phyloP scores from a whole-genome alignment of 306 rosid genomes.

The Acmispon strigosus region DNA sequence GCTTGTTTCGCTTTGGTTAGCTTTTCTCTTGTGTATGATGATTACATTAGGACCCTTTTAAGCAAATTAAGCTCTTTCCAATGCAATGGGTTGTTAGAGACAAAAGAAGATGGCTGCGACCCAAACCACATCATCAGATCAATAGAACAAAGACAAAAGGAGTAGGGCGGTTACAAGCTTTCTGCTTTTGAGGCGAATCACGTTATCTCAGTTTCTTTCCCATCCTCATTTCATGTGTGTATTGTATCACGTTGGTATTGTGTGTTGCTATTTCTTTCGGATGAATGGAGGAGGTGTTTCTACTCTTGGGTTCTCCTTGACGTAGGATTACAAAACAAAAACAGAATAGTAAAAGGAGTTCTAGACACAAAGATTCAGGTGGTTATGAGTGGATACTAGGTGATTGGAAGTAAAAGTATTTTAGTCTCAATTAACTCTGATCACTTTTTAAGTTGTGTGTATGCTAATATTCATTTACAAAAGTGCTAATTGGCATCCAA shows the following conservation, averaged over 20 bases:
- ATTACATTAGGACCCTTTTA: constrained; percentile 3
- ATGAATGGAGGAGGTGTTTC: background rate
- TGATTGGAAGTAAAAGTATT: no score
- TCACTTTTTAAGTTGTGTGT: no score
- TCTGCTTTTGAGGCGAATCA: background rate
- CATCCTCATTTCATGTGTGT: background rate
- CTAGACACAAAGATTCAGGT: no score
- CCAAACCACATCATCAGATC: background rate
- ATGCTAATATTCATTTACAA: no score
- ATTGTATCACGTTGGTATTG: background rate
- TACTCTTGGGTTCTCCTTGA: background rate
- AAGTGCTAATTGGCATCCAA: no score
- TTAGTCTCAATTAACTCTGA: no score
- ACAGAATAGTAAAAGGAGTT: no score
- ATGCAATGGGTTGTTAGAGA: constrained; percentile 21
- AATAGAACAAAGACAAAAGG: background rate
- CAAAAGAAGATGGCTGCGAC: background rate
- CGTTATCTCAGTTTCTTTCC: background rate
- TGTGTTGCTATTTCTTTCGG: background rate
- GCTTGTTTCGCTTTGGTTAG: background rate
- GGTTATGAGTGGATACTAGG: no score
- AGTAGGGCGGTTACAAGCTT: background rate
- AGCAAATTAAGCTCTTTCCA: constrained; percentile 1
- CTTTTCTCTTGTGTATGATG: background rate
- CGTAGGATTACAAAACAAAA: background rate